Evolutionary conservation across 2,329 filamentous ascomycete genomes (phyloP).

Genomic region (Metarhizium anisopliae): DNA sequence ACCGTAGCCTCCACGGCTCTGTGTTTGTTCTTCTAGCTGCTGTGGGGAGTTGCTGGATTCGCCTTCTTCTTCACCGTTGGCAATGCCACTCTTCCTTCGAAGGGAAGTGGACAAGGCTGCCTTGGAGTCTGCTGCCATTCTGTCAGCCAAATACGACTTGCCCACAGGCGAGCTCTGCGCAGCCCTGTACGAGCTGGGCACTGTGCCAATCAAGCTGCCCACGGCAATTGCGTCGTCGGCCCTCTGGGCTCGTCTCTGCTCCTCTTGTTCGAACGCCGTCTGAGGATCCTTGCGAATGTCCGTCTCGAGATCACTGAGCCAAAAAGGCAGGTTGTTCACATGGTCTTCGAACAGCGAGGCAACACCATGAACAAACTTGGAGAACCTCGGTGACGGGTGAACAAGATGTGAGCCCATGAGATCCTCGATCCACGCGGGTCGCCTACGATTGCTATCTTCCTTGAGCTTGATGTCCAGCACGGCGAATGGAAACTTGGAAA

Average conservation of each 20-base stretch:
- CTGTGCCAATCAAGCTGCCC: slow-evolving; percentile 70
- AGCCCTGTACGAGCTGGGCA: slow-evolving; percentile 44
- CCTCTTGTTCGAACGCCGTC: slow-evolving; percentile 82
- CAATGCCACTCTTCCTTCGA: slow-evolving; percentile 15
- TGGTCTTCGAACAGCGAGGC: slow-evolving; percentile 90
- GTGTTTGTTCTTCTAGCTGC: slow-evolving; percentile 22
- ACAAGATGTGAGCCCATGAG: slow-evolving; percentile 89
- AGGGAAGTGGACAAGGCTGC: slow-evolving; percentile 21
- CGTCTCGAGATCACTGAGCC: slow-evolving; percentile 82
- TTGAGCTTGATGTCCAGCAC: slow-evolving; percentile 88
- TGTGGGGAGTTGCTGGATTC: slow-evolving; percentile 23
- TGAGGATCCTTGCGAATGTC: slow-evolving; percentile 93
- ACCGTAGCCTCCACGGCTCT: slow-evolving; percentile 33
- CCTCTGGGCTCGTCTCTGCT: slow-evolving; percentile 69
- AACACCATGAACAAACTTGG: slow-evolving; percentile 92
- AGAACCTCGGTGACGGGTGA: slow-evolving; percentile 82
- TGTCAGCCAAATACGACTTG: slow-evolving; percentile 54
- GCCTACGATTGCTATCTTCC: slow-evolving; percentile 55
- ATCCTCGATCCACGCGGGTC: slow-evolving; percentile 80
- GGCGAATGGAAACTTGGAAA: slow-evolving; percentile 83
- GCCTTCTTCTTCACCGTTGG: slow-evolving; percentile 25
- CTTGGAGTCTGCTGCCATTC: slow-evolving; percentile 37
- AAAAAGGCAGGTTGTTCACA: slow-evolving; percentile 93
- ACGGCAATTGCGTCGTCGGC: slow-evolving; percentile 85
- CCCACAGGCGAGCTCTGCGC: slow-evolving; percentile 58